Conservation (phyloP, 1,284 basidiomycete species). For the Malassezia sympodialis region DNA sequence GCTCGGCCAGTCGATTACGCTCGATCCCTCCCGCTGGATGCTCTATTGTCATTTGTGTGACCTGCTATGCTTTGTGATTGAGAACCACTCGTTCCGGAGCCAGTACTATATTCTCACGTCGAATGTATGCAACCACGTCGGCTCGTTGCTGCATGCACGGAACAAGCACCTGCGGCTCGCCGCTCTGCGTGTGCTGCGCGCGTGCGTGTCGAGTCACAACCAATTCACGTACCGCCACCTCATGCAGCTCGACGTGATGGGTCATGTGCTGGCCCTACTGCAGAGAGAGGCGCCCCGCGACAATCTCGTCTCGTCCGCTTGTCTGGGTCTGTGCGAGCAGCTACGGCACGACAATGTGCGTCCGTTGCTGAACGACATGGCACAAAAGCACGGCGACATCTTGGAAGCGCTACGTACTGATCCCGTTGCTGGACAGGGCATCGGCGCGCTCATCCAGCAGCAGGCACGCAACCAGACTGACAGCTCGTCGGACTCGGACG, state of each 20-base stretch:
- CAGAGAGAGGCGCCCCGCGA: constrained; percentile 71
- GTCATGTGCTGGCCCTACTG: constrained; percentile 71
- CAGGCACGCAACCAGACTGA: constrained; percentile 53
- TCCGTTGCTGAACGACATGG: constrained; percentile 70
- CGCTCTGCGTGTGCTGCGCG: constrained; percentile 73
- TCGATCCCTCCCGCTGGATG: constrained; percentile 22
- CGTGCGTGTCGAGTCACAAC: constrained; percentile 73
- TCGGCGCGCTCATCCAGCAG: constrained; percentile 63
- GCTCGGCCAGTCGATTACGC: constrained; percentile 20
- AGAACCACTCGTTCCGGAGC: constrained; percentile 70
- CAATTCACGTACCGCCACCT: constrained; percentile 74
- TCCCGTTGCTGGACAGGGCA: constrained; percentile 59
- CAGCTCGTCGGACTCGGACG: background rate
- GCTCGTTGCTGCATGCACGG: constrained; percentile 57
- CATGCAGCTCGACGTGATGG: constrained; percentile 71
- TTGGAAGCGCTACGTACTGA: constrained; percentile 61
- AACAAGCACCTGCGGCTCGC: constrained; percentile 67
- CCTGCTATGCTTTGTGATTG: constrained; percentile 73
- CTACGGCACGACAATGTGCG: constrained; percentile 73
- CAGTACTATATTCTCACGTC: constrained; percentile 70
- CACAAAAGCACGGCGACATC: constrained; percentile 63
- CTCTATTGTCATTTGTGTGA: constrained; percentile 58
- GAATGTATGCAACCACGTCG: constrained; percentile 32
- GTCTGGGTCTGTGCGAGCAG: constrained; percentile 85
- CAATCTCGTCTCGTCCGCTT: constrained; percentile 84